A percentile compares a stretch with the other conserved stretches of the same genome.
Evolutionary conservation across 768 basidiomycete genomes (phyloP).

Genomic region (Russula sp.): DNA sequence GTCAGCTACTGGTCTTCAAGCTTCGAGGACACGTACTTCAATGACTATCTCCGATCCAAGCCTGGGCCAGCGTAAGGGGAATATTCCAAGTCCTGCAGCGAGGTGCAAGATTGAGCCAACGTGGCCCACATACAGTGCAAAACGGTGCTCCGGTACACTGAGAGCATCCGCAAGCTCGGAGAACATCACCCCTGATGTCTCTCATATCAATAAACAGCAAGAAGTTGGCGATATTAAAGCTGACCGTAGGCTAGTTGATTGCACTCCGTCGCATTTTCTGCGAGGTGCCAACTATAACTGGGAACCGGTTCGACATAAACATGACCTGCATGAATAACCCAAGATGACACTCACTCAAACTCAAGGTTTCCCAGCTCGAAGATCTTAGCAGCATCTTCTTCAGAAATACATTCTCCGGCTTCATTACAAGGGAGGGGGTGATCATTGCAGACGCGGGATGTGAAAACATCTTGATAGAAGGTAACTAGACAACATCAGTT

Average conservation of each 20-base stretch:
- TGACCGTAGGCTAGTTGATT: constrained; percentile 37
- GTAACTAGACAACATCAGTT: constrained; percentile 27
- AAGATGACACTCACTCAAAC: constrained; percentile 28
- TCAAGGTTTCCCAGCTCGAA: constrained; percentile 32
- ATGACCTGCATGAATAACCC: not conserved
- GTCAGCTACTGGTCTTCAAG: not conserved
- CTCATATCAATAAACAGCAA: not conserved
- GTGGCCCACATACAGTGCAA: constrained; percentile 39
- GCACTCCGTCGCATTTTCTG: constrained; percentile 36
- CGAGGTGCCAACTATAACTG: constrained; percentile 44
- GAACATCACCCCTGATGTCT: constrained; percentile 36
- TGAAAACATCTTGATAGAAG: constrained; percentile 44
- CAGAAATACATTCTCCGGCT: constrained; percentile 35
- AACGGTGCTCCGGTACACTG: constrained; percentile 29
- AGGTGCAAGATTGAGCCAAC: constrained; percentile 36
- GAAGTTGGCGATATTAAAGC: not conserved
- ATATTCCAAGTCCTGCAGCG: constrained; percentile 31
- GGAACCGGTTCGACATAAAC: not conserved
- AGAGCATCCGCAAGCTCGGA: constrained; percentile 34
- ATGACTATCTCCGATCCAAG: constrained; percentile 39
- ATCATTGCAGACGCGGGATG: constrained; percentile 38
- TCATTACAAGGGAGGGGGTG: constrained; percentile 39
- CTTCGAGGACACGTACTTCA: constrained; percentile 29
- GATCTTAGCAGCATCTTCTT: constrained; percentile 31
- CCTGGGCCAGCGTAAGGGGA: constrained; percentile 37